Base-by-base conservation (phyloP, 139 green algal species). In the Monoraphidium neglectum region DNA sequence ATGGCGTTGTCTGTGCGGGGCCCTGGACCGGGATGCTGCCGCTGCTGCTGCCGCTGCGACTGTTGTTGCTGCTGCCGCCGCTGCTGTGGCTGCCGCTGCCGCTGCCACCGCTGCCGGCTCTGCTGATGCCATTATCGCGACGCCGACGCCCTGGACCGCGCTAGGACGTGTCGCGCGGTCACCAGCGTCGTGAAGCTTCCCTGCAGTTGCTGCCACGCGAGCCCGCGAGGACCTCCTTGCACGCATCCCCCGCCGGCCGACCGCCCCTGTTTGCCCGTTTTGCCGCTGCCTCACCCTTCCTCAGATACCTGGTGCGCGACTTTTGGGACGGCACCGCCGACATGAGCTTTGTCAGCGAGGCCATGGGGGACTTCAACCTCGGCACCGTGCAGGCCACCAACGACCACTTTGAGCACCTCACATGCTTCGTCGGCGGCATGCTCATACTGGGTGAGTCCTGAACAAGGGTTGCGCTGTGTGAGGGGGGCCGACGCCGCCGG, bases 351-450 rank as follows among this genome's bases (percentile, higher is more conserved):
- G 70, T 94, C 18, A 82, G 61, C 2, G 90, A 95, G 60, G 57
- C 78, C 32, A 33, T 23, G 43, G 77, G 35, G 28, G 21, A 35
- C 10, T 30, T 46, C 28, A 21, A 30, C 4, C 57, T 13, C 37
- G 68, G 35, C 49, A 18, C 54, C 16, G 51, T 76, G 23, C 32
- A 10, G 10, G 38, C 28, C 2, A 18, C 54, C 2, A 66, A 64
- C 64, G 43, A 63, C 30, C 36, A 85, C 36, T 92, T 97, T 84
- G 88, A 97, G 83, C 93, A 97, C 82, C 80, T 97, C 38, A 90
- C 90, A 0, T 97, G 93, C 86, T 97, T 97, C 74, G 71, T 94
- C 36, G 93, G 93, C 33, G 93, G 94, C 15, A 73, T 94, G 68
- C 84, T 98, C 35, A 87, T 92, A 5, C 76, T 98, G 28, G 94